Percentiles rank a stretch among this genome's conserved stretches.
Conservation (phyloP, 495 filamentous ascomycete species). For the Letharia lupina region DNA sequence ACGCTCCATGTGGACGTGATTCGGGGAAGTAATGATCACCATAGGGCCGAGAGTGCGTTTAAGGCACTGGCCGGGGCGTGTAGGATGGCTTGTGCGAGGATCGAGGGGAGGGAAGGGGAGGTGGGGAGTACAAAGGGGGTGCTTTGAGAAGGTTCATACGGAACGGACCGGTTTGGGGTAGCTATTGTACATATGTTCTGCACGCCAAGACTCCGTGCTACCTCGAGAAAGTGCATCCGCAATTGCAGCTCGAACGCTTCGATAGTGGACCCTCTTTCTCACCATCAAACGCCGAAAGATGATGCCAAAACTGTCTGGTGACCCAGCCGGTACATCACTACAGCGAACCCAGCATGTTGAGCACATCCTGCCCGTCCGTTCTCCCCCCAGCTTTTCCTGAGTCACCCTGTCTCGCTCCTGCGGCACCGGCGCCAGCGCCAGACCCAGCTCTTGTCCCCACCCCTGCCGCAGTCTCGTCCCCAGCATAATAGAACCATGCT, state of each 20-base stretch:
- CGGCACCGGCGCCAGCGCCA: conserved; percentile 9
- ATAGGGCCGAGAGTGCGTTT: conserved; percentile 92
- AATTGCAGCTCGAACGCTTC: not conserved
- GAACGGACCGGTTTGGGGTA: not conserved
- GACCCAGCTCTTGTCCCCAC: conserved; percentile 6
- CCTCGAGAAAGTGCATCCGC: not conserved
- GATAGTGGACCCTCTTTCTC: not conserved
- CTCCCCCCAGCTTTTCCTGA: conserved; percentile 1
- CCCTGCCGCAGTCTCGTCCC: conserved; percentile 48
- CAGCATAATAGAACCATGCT: conserved; percentile 89
- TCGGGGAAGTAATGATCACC: conserved; percentile 88
- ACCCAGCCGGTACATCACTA: not conserved
- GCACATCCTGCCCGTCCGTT: conserved; percentile 14
- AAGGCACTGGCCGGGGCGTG: conserved; percentile 90
- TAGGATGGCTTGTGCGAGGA: conserved; percentile 59
- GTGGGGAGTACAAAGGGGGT: conserved; percentile 93
- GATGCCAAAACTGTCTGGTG: not conserved
- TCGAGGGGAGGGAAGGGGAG: conserved; percentile 77
- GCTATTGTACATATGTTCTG: not conserved
- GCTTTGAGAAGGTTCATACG: conserved; percentile 29
- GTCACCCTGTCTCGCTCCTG: conserved; percentile 1
- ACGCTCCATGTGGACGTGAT: conserved; percentile 90
- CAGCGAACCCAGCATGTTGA: conserved; percentile 19
- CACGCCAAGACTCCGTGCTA: not conserved
- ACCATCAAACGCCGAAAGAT: not conserved